Evolutionary conservation across 768 basidiomycete species (phyloP), one percentile per base, ranked within the genome.

Genomic region (Leccinellum rugosiceps): DNA sequence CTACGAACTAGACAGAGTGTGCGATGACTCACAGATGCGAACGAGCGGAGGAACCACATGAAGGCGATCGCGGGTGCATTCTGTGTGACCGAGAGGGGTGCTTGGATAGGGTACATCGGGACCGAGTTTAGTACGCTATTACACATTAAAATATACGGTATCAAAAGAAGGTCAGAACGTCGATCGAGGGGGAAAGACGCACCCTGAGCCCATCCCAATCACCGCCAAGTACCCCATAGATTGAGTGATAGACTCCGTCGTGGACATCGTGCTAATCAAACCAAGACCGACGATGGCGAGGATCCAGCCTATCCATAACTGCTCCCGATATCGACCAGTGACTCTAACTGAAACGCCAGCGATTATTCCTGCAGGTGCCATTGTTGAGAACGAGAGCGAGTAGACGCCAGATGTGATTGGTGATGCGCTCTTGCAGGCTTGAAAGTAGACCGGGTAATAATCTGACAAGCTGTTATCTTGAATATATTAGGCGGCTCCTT

Each of bases 51-150:
- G 59, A 78, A 79, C 14, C 68, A 66, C 50, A 76, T 75, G 59
- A 79, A 76, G 0, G 78, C 75, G 7, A 83, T 67, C 0, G 82
- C 80, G 4, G 71, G 66, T 5, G 79, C 81, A 50, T 76, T 80
- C 6, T 70, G 60, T 0, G 70, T 59, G 4, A 78, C 65, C 0
- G 73, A 68, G 1, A 83, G 61, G 2, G 82, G 78, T 0, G 82
- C 79, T 6, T 80, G 74, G 41, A 83, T 73, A 0, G 82, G 76
- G 63, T 81, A 83, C 51, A 73, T 74, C 1, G 67, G 69, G 10
- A 63, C 60, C 17, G 62, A 35, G 8, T 28, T 44, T 19, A 61
- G 34, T 6, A 55, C 3, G 9, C 63, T 65, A 17, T 3, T 19
- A 35, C 4, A 21, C 2, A 31, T 50, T 19, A 38, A 28, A 28